Conservation (phyloP, 805 yeast genomes). For the Myxozyma mucilagina region DNA sequence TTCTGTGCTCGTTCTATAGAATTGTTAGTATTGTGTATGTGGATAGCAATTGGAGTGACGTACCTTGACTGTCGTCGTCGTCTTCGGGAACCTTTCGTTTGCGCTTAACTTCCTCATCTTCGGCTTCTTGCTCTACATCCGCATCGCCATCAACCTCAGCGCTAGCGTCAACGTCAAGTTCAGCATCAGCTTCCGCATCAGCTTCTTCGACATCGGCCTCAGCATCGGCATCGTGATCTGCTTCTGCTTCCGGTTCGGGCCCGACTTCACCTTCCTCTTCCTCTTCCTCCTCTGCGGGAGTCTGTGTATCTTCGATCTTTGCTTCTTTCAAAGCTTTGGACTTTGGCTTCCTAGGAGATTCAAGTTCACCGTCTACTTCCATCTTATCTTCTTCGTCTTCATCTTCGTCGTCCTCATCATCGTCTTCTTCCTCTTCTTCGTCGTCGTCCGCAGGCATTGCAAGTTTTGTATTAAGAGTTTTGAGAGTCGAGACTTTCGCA, state of each 20-base stretch:
- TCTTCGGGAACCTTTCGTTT: slow-evolving; percentile 1
- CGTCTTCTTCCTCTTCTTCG: slow-evolving; percentile 29
- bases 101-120: background rate
- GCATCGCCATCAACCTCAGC: slow-evolving; percentile 21
- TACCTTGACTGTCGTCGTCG: slow-evolving; percentile 29
- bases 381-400: slow-evolving; percentile 8
- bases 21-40: background rate
- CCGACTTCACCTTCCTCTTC: slow-evolving; percentile 8
- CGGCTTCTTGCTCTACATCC: slow-evolving; percentile 31
- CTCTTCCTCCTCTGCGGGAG: slow-evolving; percentile 25
- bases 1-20: slow-evolving; percentile 42
- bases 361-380: slow-evolving; percentile 8
- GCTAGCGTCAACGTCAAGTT: slow-evolving; percentile 17
- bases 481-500: background rate
- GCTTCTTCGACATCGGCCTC: slow-evolving; percentile 29
- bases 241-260: slow-evolving; percentile 36
- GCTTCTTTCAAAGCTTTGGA: slow-evolving; percentile 32
- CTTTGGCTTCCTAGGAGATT: background rate
- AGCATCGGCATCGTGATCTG: slow-evolving; percentile 25
- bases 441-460: slow-evolving; percentile 10
- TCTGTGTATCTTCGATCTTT: slow-evolving; percentile 33
- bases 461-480: background rate
- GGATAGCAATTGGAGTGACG: slow-evolving; percentile 8
- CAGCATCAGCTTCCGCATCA: slow-evolving; percentile 20
- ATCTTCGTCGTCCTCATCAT: slow-evolving; percentile 29